Percentiles rank a stretch among this genome's conserved stretches.
Evolutionary conservation across 345 rosid genomes (phyloP).

Genomic region (Bruguiera gymnorhiza): DNA sequence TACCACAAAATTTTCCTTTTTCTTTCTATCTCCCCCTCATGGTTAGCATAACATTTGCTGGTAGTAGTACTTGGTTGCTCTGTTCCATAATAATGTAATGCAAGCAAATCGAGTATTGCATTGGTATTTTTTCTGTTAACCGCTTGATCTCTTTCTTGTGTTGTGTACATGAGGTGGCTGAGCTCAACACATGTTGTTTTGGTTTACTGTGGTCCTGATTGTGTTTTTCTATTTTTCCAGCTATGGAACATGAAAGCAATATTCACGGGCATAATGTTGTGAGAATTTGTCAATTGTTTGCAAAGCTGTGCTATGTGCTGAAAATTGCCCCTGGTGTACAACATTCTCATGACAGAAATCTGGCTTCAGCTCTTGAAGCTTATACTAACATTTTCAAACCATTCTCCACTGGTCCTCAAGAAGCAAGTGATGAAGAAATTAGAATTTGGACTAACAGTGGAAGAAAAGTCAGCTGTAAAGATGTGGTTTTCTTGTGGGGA

Average conservation of each 20-base stretch:
- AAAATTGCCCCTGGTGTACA: conserved; percentile 33
- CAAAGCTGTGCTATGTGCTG: conserved; percentile 54
- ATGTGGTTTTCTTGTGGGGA: conserved; percentile 85
- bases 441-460: conserved; percentile 56
- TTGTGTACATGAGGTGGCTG: background rate
- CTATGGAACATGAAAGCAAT: conserved; percentile 31
- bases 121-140: background rate
- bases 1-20: background rate
- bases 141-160: background rate
- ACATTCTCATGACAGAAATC: conserved; percentile 26
- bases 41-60: background rate
- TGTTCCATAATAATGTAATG: background rate
- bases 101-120: background rate
- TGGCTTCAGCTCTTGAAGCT: conserved; percentile 30
- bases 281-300: conserved; percentile 66
- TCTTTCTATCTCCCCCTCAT: background rate
- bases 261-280: conserved; percentile 63
- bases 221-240: conserved; percentile 27
- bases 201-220: conserved; percentile 12
- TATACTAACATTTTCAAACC: conserved; percentile 36
- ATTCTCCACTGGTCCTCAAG: conserved; percentile 20
- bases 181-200: background rate
- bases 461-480: conserved; percentile 50
- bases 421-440: conserved; percentile 40
- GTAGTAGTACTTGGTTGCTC: background rate